These are phyloP conservation scores for Collybia sordida DNA, from an alignment of 768 basidiomycete genomes.

Conservation along the genomic window DNA sequence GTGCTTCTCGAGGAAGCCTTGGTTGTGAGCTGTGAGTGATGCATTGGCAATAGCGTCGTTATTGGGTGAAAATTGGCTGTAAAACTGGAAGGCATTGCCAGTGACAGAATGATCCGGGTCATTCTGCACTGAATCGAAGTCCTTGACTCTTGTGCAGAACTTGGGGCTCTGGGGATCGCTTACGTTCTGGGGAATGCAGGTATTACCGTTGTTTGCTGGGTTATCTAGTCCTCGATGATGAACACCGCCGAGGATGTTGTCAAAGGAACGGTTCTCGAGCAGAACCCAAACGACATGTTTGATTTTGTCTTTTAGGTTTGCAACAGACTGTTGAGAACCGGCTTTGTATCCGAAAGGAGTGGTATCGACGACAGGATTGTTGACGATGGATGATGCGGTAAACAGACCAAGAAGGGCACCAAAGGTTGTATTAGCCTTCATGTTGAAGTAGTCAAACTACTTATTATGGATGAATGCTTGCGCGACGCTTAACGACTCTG, in stretches of 20 bases:
- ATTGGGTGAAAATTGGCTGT: conserved; percentile 21
- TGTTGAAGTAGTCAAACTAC: no score
- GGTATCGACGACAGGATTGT: no score
- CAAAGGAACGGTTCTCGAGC: conserved; percentile 28
- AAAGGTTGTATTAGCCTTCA: no score
- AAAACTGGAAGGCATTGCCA: conserved; percentile 23
- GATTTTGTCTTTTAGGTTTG: conserved; percentile 13
- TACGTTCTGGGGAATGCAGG: conserved; percentile 22
- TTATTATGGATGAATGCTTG: no score
- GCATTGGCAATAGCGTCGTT: no score
- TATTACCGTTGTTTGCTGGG: conserved; percentile 15
- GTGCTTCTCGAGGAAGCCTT: conserved; percentile 24
- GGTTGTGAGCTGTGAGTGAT: conserved; percentile 15
- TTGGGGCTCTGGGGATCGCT: conserved; percentile 11
- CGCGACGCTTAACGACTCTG: no score
- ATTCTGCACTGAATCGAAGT: conserved; percentile 18
- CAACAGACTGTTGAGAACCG: background rate
- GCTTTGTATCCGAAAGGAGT: conserved; percentile 2
- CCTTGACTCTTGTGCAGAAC: conserved; percentile 18
- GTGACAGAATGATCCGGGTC: conserved; percentile 25
- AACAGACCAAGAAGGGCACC: no score
- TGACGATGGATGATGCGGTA: no score
- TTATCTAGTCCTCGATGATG: conserved; percentile 17
- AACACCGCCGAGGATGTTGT: conserved; percentile 26
- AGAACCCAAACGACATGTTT: conserved; percentile 24